Evolutionary conservation across 352 stramenopile genomes (phyloP), one percentile per base, ranked within the genome.

Genomic region (Globisporangium alternatum): DNA sequence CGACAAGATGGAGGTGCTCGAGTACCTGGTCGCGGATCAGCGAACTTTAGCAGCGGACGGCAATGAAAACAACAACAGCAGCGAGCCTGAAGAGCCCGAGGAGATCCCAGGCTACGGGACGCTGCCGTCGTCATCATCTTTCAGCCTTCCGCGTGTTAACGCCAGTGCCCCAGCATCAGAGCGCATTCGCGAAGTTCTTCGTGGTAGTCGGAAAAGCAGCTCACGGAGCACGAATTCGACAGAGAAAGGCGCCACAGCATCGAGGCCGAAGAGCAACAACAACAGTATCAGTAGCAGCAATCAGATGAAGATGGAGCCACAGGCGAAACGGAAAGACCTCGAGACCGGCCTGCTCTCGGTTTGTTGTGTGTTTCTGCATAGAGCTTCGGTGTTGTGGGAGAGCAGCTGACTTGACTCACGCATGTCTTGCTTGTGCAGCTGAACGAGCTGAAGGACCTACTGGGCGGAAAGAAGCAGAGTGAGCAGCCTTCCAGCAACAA

Each of bases 1-100:
- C 0, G 76, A 87, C 59, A 83, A 83, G 55, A 71, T 87, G 45
- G 78, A 87, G 58, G 72, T 87, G 22, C 67, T 87, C 19, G 78
- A 87, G 67, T 87, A 87, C 48, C 64, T 87, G 28, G 45, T 83
- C 3, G 39, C 52, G n/a, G 28, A 47, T 59, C 41, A 8, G 56
- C 70, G 33, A 35, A 22, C 1, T 28, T 53, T 25, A 39, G 12
- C 31, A 21, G 39, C n/a, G 30, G 28, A 33, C 22, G 22, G 13
- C n/a, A 5, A 52, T 25, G 35, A 12, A 5, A 33, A 59, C 15
- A 44, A 59, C 37, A 41, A 60, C 5, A 52, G 67, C 17, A 47
- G 57, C 21, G 61, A 76, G 2, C 21, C 67, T 12, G 53, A 60
- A 33, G 54, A 61, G 12, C 21, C 56, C 12, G 63, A 74, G 3